Percentiles rank a stretch among this genome's conserved stretches.
phyloP scores from a whole-genome alignment of 73 alveolate species.

The Paramecium sonneborni region DNA sequence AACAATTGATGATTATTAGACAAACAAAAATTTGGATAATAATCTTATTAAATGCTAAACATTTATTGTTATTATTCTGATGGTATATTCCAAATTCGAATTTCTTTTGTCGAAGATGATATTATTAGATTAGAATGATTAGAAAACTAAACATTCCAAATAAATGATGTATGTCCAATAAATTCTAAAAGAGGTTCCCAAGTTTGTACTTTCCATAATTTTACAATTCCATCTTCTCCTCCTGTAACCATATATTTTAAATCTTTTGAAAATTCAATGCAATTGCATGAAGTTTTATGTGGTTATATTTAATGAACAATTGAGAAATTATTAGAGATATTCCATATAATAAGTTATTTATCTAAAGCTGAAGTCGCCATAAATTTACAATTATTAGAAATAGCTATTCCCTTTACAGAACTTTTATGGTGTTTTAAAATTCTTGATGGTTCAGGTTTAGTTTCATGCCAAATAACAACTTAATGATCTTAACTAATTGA shows the following conservation, averaged over 20 bases:
- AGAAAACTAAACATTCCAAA: neutral
- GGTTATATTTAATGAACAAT: neutral
- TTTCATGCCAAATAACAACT: neutral
- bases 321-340: neutral
- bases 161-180: slow-evolving; percentile 5
- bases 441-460: slow-evolving; percentile 22
- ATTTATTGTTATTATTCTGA: neutral
- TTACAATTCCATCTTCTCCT: slow-evolving; percentile 40
- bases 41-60: neutral
- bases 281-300: neutral
- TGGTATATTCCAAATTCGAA: too few species aligned
- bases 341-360: neutral
- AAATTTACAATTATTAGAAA: neutral
- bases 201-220: slow-evolving; percentile 3
- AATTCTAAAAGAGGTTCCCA: neutral
- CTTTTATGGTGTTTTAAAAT: slow-evolving; percentile 1
- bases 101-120: slow-evolving; percentile 1
- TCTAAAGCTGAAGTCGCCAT: neutral
- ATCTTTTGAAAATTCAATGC: slow-evolving; percentile 1
- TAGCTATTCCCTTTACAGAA: slow-evolving; percentile 21
- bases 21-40: neutral
- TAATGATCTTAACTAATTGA: slow-evolving; percentile 17
- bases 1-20: neutral
- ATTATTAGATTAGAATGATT: neutral
- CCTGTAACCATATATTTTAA: slow-evolving; percentile 40